A percentile compares a stretch with the other conserved stretches of the same genome.
Conservation (phyloP, 371 early-diverging fungal species). For the Thermomucor indicae-seudaticae region DNA sequence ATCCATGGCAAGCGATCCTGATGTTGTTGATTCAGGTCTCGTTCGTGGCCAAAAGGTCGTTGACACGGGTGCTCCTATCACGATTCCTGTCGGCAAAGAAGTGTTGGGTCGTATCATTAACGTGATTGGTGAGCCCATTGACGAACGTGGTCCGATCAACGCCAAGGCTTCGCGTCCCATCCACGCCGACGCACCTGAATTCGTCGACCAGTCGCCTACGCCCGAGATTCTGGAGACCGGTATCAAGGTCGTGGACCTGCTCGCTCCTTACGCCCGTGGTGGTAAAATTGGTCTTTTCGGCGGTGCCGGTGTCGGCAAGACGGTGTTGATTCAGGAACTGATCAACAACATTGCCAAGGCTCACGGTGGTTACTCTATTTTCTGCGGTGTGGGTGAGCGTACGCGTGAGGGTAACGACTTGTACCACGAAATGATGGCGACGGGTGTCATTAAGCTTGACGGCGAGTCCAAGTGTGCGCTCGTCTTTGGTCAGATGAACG, state of each 20-base stretch:
- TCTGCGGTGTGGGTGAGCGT: too few relatives aligned
- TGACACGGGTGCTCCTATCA: constrained; percentile 91
- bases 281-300: constrained; percentile 98
- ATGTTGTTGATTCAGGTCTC: too few relatives aligned
- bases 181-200: constrained; percentile 88
- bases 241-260: constrained; percentile 95
- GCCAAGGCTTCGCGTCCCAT: constrained; percentile 79
- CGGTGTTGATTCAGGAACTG: constrained; percentile 95
- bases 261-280: constrained; percentile 95
- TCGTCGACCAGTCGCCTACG: constrained; percentile 89
- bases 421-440: too few relatives aligned
- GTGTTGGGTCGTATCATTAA: constrained; percentile 95
- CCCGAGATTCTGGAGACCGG: constrained; percentile 94
- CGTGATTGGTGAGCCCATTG: constrained; percentile 96
- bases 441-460: too few relatives aligned
- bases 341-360: constrained; percentile 97
- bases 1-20: too few relatives aligned
- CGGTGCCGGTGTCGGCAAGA: constrained; percentile 99
- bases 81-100: constrained; percentile 88
- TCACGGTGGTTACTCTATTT: too few relatives aligned
- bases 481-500: constrained; percentile 99
- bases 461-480: constrained; percentile 94
- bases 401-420: too few relatives aligned
- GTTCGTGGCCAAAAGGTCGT: constrained; percentile 90
- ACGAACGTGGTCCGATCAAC: constrained; percentile 92